Percentiles rank a stretch among this genome's conserved stretches.
These are phyloP conservation scores for Psilocybe cyanescens DNA, from an alignment of 768 basidiomycete genomes.

Conservation along the genomic window DNA sequence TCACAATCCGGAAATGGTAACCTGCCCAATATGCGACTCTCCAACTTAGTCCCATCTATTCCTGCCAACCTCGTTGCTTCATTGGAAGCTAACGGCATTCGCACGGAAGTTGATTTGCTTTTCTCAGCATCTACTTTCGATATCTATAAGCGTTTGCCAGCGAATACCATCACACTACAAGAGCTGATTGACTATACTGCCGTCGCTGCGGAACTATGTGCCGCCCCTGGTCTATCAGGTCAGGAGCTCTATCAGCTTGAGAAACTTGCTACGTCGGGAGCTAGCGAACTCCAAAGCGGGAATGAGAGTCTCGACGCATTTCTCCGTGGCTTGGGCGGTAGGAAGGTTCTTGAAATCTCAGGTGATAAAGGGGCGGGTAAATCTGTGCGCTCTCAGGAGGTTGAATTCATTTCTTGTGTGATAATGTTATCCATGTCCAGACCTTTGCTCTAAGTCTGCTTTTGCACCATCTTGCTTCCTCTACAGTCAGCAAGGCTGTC, in stretches of 20 bases:
- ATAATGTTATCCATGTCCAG: conserved; percentile 37
- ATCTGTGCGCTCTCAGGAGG: conserved; percentile 49
- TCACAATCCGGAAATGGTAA: conserved; percentile 19
- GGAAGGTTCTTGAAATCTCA: conserved; percentile 68
- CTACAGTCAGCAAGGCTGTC: conserved; percentile 42
- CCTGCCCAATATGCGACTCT: conserved; percentile 46
- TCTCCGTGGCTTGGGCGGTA: conserved; percentile 51
- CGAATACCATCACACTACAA: conserved; percentile 48
- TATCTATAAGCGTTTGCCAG: conserved; percentile 54
- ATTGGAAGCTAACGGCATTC: conserved; percentile 53
- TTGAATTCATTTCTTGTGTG: neutral
- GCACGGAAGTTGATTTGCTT: conserved; percentile 61
- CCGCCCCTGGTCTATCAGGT: conserved; percentile 46
- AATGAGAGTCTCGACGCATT: conserved; percentile 55
- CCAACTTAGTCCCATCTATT: conserved; percentile 39
- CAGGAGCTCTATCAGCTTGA: conserved; percentile 31
- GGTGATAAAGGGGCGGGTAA: conserved; percentile 70
- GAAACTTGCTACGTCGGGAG: conserved; percentile 18
- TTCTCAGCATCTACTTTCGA: conserved; percentile 52
- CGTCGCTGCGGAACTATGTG: conserved; percentile 42
- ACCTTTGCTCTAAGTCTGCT: conserved; percentile 62
- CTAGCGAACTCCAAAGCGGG: conserved; percentile 37
- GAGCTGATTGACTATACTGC: conserved; percentile 48
- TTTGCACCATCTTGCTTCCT: conserved; percentile 50
- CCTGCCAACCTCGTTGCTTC: conserved; percentile 45